Base-by-base conservation (phyloP, 2,329 filamentous ascomycete species). In the Aspergillus brasiliensis region DNA sequence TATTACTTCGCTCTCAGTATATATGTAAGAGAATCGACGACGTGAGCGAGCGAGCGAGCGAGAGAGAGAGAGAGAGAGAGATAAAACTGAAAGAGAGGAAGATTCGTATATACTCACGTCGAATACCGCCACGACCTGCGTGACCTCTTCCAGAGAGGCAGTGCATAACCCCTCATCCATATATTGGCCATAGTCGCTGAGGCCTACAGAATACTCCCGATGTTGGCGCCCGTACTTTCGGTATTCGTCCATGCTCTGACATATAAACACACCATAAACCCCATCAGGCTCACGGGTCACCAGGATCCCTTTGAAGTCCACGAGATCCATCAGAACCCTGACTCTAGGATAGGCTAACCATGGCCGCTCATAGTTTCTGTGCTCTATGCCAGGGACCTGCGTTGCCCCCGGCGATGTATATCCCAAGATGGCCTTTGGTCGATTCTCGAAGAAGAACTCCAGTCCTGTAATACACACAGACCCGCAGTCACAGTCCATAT, bases 361-460 rank as follows among this genome's bases (percentile, higher is more conserved):
- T 19, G 31, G n/a, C 15, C 5, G 19, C 10, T 23, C 1, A 17
- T 2, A 7, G 17, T 13, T 21, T 40, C 8, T 10, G 38, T 51
- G 28, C 40, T 46, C 19, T n/a, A 13, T 23, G 13, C 23, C n/a
- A 2, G 42, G 13, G 1, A 42, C 17, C 13, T 46, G 8, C 52
- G 1, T 10, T 40, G 58, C 58, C 10, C 47, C 54, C 25, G 28
- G 58, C 15, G 27, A 47, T 6, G 58, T n/a, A 40, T 53, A 60
- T 3, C 58, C 58, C 25, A 60, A 10, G 17, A 48, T 44, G 2
- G 37, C 48, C 6, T 13, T 34, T 8, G 58, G 48, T 5, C 47
- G 19, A 44, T 60, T 21, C 7, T 49, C 38, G 19, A 57, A 60
- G 17, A 60, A 40, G 23, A 60, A 60, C 3, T 57, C 54, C 46